Conservation (phyloP, 169 alveolate genomes). For the Plasmodium blacklocki region DNA sequence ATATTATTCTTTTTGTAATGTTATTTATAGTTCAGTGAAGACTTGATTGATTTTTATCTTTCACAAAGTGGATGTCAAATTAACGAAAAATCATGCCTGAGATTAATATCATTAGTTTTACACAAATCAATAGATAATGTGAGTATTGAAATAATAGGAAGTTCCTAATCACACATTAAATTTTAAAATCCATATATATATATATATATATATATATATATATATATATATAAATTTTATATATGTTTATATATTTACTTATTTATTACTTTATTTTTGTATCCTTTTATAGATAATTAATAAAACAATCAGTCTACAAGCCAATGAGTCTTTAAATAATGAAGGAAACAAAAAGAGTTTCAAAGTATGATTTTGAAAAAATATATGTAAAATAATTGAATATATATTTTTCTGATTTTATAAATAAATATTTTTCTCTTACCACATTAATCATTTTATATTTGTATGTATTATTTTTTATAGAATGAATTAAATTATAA, state of each 20-base stretch:
- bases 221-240: not conserved
- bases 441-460: not conserved
- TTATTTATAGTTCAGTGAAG: constrained; percentile 71
- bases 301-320: constrained; percentile 6
- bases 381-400: too few relatives aligned
- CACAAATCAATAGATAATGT: constrained; percentile 69
- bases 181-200: not conserved
- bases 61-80: constrained; percentile 61
- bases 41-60: constrained; percentile 57
- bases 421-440: not conserved
- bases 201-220: not conserved
- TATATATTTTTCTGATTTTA: not conserved
- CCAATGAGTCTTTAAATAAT: constrained; percentile 11
- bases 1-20: too few relatives aligned
- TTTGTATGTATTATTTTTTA: not conserved
- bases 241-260: not conserved
- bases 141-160: constrained; percentile 7
- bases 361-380: constrained; percentile 13
- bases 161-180: not conserved
- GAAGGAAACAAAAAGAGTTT: constrained; percentile 9
- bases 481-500: constrained; percentile 51
- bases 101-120: constrained; percentile 65
- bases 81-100: constrained; percentile 52
- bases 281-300: constrained; percentile 24
- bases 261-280: not conserved